phyloP scores from a whole-genome alignment of 768 basidiomycete species.

The Termitomyces sp. region DNA sequence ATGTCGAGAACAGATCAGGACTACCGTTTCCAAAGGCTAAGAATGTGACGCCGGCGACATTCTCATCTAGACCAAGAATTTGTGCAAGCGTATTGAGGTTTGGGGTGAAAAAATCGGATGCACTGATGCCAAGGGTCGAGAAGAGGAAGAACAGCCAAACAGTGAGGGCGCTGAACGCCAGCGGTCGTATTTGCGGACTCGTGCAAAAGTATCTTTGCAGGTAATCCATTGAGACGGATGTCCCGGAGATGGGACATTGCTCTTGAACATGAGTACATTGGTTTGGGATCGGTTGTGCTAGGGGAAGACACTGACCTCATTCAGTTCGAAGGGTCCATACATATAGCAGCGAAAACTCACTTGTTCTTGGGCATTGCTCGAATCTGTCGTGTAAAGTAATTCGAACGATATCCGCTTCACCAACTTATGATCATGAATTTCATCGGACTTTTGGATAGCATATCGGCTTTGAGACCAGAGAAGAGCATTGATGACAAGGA shows the following conservation, averaged over 20 bases:
- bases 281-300: conserved; percentile 39
- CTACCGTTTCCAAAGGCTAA: conserved; percentile 97
- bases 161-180: conserved; percentile 57
- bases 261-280: conserved; percentile 65
- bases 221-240: conserved; percentile 68
- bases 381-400: conserved; percentile 18
- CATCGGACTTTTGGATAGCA: conserved; percentile 22
- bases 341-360: conserved; percentile 12
- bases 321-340: neutral
- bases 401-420: conserved; percentile 38
- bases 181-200: conserved; percentile 43
- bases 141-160: conserved; percentile 90
- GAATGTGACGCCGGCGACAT: conserved; percentile 94
- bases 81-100: conserved; percentile 89
- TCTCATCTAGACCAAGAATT: conserved; percentile 83
- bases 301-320: conserved; percentile 55
- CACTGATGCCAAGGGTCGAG: conserved; percentile 90
- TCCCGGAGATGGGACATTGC: conserved; percentile 51
- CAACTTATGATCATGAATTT: conserved; percentile 26
- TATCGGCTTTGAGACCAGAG: conserved; percentile 63
- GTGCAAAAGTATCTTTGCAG: conserved; percentile 69
- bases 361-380: conserved; percentile 19
- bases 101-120: conserved; percentile 96
- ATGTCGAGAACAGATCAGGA: conserved; percentile 94
- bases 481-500: conserved; percentile 51